Evolutionary conservation across 129 eudicot species (phyloP), one percentile per base, ranked within the genome.

Genomic region (Ambrosia trifida): DNA sequence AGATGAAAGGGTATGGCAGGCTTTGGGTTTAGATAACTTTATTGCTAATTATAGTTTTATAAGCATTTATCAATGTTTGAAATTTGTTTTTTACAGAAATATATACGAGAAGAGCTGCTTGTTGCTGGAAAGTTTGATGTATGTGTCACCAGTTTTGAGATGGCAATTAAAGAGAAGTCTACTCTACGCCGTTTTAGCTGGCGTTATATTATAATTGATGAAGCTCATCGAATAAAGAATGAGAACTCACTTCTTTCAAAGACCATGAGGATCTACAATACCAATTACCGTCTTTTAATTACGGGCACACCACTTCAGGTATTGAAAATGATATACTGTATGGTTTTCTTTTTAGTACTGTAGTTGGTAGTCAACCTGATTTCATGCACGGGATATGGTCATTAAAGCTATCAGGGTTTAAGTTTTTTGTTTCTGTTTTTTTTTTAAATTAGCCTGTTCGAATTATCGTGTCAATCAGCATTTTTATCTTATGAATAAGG

Each of bases 271-370:
- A 82, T 89, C n/a, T 95, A 78, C 82, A 90, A 75, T 52, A 90
- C 99, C 68, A 95, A 95, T 73, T 95, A 87, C 38, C 93, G 99
- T 65, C 94, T 95, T 36, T 90, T 95, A 68, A 95, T 95, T 71
- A 95, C 99, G 0, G 99, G 99, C 33, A 95, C 99, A 36, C 99
- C 99, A 43, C 97, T 95, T 72, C 99, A 95, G 96, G 99, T 90
- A 78, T 36, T 18, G 11, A 41, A 52, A 51, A 40, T 31, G 0
- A 14, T 16, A 17, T 18, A 30, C n/a, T 28, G 17, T 62, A 35
- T 47, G 32, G 11, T 60, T 43, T 14, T 44, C 30, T 14, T 24
- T 24, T 1, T 24, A 24, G 28, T 24, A 24, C 10, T 35, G 2
- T 19, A 47, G 10, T 57, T 53, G 4, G 13, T 18, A 45, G 30